Evolutionary conservation across 2,329 filamentous ascomycete genomes (phyloP).

Genomic region (Aspergillus sp.): DNA sequence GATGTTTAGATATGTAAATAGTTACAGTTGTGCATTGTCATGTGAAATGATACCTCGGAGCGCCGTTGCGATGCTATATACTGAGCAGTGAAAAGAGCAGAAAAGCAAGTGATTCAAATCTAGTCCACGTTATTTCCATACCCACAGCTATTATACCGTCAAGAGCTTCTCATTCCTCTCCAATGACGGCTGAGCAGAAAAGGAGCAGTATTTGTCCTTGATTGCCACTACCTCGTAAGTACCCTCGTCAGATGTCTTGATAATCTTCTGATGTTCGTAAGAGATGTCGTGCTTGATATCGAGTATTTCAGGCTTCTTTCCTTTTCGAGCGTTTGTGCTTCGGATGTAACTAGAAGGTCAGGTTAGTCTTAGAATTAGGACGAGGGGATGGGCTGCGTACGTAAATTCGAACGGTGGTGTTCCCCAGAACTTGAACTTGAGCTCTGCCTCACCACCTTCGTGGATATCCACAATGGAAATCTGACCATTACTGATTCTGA

Average conservation of each 20-base stretch:
- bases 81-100: constrained; percentile 13
- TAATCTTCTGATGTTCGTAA: constrained; percentile 77
- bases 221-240: constrained; percentile 97
- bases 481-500: constrained; percentile 83
- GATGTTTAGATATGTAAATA: constrained; percentile 16
- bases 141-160: constrained; percentile 22
- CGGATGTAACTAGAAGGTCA: constrained; percentile 69
- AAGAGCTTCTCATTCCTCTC: constrained; percentile 51
- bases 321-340: constrained; percentile 80
- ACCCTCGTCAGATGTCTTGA: constrained; percentile 88
- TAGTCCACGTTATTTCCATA: constrained; percentile 23
- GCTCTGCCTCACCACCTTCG: constrained; percentile 91
- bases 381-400: constrained; percentile 38
- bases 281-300: constrained; percentile 90
- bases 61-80: constrained; percentile 39
- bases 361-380: constrained; percentile 19
- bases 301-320: constrained; percentile 76
- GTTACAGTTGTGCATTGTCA: constrained; percentile 17
- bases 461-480: constrained; percentile 89
- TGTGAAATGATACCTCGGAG: constrained; percentile 26
- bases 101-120: constrained; percentile 23
- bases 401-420: constrained; percentile 97
- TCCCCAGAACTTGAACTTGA: constrained; percentile 93
- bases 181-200: constrained; percentile 70
- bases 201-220: constrained; percentile 90